Evolutionary conservation across 208 protist species (phyloP).

Genomic region (Trypanosoma boissoni): DNA sequence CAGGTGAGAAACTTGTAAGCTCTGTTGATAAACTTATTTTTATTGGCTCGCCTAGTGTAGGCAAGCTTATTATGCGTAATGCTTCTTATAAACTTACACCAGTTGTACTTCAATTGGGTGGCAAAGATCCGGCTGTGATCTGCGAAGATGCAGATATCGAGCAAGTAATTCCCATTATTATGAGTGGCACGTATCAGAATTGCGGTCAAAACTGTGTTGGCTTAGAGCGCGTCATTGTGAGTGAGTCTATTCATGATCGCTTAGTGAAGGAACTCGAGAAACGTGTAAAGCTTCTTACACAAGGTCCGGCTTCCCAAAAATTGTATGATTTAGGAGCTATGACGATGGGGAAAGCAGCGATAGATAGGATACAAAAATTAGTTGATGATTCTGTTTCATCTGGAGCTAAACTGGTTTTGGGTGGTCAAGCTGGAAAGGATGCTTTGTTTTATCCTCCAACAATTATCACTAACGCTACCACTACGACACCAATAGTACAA

Average conservation of each 20-base stretch:
- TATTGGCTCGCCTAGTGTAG: slow-evolving; percentile 85
- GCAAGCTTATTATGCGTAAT: slow-evolving; percentile 91
- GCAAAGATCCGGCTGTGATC: slow-evolving; percentile 94
- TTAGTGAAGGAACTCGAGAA: slow-evolving; percentile 59
- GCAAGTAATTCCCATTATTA: slow-evolving; percentile 84
- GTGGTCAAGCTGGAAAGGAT: slow-evolving; percentile 63
- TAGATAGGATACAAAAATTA: slow-evolving; percentile 89
- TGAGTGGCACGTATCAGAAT: slow-evolving; percentile 92
- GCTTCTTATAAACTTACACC: slow-evolving; percentile 89
- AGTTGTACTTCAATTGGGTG: slow-evolving; percentile 94
- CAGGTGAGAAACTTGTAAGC: slow-evolving; percentile 83
- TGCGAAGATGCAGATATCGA: slow-evolving; percentile 89
- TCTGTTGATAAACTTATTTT: slow-evolving; percentile 93
- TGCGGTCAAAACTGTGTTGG: slow-evolving; percentile 94
- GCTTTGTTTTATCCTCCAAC: slow-evolving; percentile 89
- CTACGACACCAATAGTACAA: slow-evolving; percentile 85
- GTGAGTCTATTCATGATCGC: slow-evolving; percentile 89
- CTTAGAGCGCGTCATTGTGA: slow-evolving; percentile 80
- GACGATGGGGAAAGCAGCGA: slow-evolving; percentile 89
- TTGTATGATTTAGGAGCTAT: slow-evolving; percentile 90
- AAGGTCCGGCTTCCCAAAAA: slow-evolving; percentile 74
- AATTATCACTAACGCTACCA: slow-evolving; percentile 87
- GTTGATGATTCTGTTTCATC: slow-evolving; percentile 85
- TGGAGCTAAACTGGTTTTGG: slow-evolving; percentile 86
- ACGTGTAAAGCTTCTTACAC: slow-evolving; percentile 62